Conservation (phyloP, 345 rosid genomes). For the Anacardium occidentale region DNA sequence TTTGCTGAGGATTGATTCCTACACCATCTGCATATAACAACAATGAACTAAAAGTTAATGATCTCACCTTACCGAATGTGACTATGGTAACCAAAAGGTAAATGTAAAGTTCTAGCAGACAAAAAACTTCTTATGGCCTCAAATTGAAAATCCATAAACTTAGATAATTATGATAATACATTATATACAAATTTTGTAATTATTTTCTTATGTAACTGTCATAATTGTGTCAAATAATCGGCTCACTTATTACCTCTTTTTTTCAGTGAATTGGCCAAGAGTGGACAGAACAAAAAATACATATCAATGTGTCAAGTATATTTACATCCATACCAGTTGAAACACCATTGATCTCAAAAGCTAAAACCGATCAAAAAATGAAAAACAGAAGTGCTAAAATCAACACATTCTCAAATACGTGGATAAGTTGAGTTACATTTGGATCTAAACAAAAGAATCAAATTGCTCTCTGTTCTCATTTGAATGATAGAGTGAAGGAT, state of each 20-base stretch:
- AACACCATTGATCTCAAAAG: no score
- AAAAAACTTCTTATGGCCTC: neutral
- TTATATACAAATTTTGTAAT: no score
- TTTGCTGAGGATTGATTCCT: constrained; percentile 96
- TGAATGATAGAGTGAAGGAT: no score
- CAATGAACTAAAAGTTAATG: neutral
- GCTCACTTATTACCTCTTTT: neutral
- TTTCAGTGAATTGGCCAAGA: neutral
- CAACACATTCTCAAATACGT: neutral
- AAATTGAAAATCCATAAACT: neutral
- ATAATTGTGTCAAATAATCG: no score
- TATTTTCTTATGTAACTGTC: neutral
- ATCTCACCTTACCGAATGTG: neutral
- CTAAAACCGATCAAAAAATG: no score
- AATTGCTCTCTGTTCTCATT: no score
- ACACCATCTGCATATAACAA: constrained; percentile 76
- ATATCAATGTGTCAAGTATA: neutral
- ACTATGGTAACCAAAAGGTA: neutral
- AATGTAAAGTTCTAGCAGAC: neutral
- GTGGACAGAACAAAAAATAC: neutral
- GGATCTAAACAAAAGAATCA: no score
- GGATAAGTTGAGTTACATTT: no score
- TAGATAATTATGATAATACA: neutral
- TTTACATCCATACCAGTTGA: no score
- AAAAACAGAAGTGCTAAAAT: no score